A percentile compares a stretch with the other conserved stretches of the same genome.
Evolutionary conservation across 441 rosid species (phyloP).

Genomic region (Erysimum pusillum): DNA sequence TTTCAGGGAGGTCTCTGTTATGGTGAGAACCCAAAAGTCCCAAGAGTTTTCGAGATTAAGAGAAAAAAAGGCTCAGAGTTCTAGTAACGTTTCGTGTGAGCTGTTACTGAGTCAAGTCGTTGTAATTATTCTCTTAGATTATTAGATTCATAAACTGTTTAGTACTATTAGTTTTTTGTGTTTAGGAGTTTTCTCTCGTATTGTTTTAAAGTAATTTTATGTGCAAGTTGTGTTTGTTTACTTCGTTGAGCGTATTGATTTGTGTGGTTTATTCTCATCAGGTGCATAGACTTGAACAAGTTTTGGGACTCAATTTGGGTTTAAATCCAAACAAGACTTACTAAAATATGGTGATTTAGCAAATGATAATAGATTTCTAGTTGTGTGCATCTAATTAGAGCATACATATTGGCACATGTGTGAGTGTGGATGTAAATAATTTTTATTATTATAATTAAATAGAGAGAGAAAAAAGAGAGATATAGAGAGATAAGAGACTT

Average conservation of each 20-base stretch:
- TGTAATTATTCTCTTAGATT: slow-evolving; percentile 21
- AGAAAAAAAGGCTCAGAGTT: slow-evolving; percentile 17
- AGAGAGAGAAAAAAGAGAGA: too few relatives aligned
- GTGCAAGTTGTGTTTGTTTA: not conserved
- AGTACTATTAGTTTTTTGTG: not conserved
- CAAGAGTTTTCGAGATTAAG: not conserved
- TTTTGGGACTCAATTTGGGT: too few relatives aligned
- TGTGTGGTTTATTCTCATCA: not conserved
- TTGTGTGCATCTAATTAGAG: too few relatives aligned
- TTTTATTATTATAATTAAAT: too few relatives aligned
- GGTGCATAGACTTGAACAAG: too few relatives aligned
- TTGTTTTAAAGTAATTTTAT: not conserved
- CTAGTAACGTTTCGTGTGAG: slow-evolving; percentile 15
- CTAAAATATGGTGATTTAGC: too few relatives aligned
- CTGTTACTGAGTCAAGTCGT: not conserved
- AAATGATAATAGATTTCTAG: too few relatives aligned
- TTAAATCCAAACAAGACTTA: too few relatives aligned
- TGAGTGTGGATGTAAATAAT: too few relatives aligned
- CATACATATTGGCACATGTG: too few relatives aligned
- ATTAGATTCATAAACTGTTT: not conserved
- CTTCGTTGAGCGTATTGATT: not conserved
- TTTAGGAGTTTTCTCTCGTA: not conserved
- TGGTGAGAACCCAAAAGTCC: slow-evolving; percentile 22
- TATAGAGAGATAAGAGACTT: too few relatives aligned
- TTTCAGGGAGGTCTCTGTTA: slow-evolving; percentile 51